Base-by-base conservation (phyloP, 2,329 filamentous ascomycete species). In the Didymella arachidicola region DNA sequence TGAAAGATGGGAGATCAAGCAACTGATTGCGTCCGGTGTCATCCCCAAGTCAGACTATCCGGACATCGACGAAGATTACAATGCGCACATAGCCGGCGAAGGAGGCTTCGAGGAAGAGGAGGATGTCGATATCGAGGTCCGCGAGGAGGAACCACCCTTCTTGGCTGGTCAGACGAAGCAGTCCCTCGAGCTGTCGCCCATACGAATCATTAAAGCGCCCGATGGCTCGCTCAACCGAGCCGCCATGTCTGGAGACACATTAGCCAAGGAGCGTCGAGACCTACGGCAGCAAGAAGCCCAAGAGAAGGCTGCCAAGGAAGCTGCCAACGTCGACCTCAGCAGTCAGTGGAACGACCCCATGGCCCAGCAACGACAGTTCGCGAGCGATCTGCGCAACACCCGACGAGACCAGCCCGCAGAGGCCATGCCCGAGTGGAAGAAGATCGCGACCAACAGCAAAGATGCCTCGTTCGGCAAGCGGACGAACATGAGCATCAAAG, bases 271-370 rank as follows among this genome's bases (percentile, higher is more conserved):
- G 73, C 85, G 95, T 51, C 89, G 92, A 73, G 95, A 99, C 60
- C 70, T 97, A 66, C 88, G 92, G 60, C 92, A 97, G 70, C 90
- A 96, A 73, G 94, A 99, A 78, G 88, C 87, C 0, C 90, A 96
- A 59, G 92, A 90, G 78, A 81, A 90, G 79, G 80, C 86, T 39
- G 89, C 92, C 22, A 87, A 95, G 61, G 87, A 91, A 63, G 84
- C 87, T 2, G 81, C 87, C 0, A 90, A 93, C 69, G 90, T 95
- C 30, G 93, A 98, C 70, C 81, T 99, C 3, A 87, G 89, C 51
- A 87, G 91, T 12, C 93, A 97, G 76, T 99, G 96, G 96, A 90
- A 97, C 57, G 95, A 99, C 75, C 95, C 95, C 0, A 97, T 99
- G 93, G 89, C 92, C 14, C 90, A 95, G 64, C 87, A 93, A 74